These are phyloP conservation scores for Anthostomella pinea DNA, from an alignment of 2,329 filamentous ascomycete species.

Conservation along the genomic window DNA sequence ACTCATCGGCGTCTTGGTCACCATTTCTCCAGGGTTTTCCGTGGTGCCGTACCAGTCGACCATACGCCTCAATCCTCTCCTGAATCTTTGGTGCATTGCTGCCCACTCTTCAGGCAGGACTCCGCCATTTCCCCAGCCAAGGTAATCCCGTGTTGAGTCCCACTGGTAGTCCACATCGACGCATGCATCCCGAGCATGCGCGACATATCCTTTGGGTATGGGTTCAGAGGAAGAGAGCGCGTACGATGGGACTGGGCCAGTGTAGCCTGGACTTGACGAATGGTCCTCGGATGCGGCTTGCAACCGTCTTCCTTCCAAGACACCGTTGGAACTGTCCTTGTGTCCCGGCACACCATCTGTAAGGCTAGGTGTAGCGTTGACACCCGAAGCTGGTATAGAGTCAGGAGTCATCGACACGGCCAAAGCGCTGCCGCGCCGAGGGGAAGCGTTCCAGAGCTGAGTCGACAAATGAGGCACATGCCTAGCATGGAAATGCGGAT, in stretches of 20 bases:
- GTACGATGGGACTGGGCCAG: constrained; percentile 76
- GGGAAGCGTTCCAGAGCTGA: constrained; percentile 39
- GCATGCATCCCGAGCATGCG: constrained; percentile 86
- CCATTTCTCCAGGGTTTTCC: constrained; percentile 50
- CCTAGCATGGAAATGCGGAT: constrained; percentile 39
- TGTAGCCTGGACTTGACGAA: constrained; percentile 50
- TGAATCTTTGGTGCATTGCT: constrained; percentile 87
- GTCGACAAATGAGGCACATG: constrained; percentile 24
- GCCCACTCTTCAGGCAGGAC: constrained; percentile 93
- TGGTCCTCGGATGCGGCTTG: constrained; percentile 11
- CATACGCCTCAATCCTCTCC: constrained; percentile 73
- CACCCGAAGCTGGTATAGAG: constrained; percentile 10
- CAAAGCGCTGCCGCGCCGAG: constrained; percentile 20
- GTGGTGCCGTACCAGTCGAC: constrained; percentile 75
- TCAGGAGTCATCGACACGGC: constrained; percentile 18
- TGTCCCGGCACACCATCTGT: constrained; percentile 15
- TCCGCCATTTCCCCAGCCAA: constrained; percentile 85
- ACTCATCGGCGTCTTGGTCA: constrained; percentile 39
- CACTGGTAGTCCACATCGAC: constrained; percentile 88
- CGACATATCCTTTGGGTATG: constrained; percentile 84
- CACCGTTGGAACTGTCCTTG: constrained; percentile 11
- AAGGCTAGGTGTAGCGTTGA: constrained; percentile 23
- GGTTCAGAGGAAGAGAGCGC: constrained; percentile 75
- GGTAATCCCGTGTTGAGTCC: constrained; percentile 80
- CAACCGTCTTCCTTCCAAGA: constrained; percentile 6